Conservation (phyloP, 768 basidiomycete species). For the Psilocybe sp. region DNA sequence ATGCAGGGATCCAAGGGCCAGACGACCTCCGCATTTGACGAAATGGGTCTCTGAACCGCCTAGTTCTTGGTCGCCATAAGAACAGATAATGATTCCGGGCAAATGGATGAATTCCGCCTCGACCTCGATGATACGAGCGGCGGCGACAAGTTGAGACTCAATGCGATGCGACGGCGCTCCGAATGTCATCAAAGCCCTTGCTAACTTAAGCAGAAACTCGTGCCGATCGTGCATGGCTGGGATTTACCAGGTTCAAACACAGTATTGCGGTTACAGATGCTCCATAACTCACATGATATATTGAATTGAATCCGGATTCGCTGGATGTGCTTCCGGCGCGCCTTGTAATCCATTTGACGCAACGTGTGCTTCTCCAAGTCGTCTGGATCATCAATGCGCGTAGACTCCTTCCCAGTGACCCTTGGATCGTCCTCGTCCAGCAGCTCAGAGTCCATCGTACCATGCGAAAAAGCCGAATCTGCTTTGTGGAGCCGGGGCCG, state of each 20-base stretch:
- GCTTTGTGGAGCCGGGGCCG: constrained; percentile 26
- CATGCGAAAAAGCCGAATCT: constrained; percentile 44
- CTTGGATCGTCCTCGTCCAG: constrained; percentile 74
- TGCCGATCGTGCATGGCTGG: constrained; percentile 81
- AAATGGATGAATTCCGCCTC: constrained; percentile 90
- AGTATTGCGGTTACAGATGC: background rate
- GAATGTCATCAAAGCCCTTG: constrained; percentile 85
- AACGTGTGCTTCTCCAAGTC: constrained; percentile 62
- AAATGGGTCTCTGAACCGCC: constrained; percentile 89
- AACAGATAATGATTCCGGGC: constrained; percentile 78
- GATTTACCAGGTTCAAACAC: background rate
- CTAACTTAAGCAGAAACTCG: constrained; percentile 82
- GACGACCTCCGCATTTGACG: constrained; percentile 71
- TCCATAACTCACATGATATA: constrained; percentile 52
- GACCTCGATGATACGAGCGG: constrained; percentile 85
- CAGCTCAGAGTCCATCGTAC: constrained; percentile 42
- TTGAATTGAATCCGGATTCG: constrained; percentile 73
- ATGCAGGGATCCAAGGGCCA: constrained; percentile 83
- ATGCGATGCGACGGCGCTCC: constrained; percentile 93
- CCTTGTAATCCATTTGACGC: constrained; percentile 64
- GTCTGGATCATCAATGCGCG: constrained; percentile 53
- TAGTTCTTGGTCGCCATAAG: constrained; percentile 88
- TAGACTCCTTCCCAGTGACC: constrained; percentile 53
- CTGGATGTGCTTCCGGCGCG: constrained; percentile 62
- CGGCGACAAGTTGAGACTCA: constrained; percentile 86